Conservation (phyloP, 441 rosid species). For the Populus hybrid region DNA sequence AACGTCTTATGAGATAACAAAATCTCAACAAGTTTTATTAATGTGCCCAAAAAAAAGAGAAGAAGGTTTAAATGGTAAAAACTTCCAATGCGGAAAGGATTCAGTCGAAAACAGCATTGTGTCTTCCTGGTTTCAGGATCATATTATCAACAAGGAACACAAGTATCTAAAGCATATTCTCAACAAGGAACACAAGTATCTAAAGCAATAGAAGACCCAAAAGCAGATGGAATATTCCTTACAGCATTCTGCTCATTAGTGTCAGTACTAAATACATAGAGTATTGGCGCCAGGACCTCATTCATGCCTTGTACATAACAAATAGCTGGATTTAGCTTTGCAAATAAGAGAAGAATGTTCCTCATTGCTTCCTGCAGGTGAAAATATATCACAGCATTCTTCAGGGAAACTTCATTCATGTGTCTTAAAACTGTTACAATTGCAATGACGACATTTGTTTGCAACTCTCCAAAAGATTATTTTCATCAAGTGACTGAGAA, state of each 20-base stretch:
- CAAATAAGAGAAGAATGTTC: constrained; percentile 59
- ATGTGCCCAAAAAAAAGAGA: neutral
- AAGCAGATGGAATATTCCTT: constrained; percentile 23
- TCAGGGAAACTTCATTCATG: neutral
- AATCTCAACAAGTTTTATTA: neutral
- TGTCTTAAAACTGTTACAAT: neutral
- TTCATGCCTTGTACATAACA: constrained; percentile 82
- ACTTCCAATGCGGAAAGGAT: neutral
- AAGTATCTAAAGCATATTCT: neutral
- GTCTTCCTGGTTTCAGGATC: neutral
- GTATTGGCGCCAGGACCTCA: constrained; percentile 70
- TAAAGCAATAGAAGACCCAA: constrained; percentile 8
- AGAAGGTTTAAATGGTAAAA: neutral
- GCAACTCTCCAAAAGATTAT: neutral
- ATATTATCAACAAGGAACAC: neutral
- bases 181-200: neutral
- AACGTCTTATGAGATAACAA: neutral
- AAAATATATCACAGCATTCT: constrained; percentile 5
- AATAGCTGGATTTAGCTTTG: constrained; percentile 73
- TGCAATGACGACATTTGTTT: neutral
- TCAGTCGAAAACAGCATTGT: neutral
- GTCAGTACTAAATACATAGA: constrained; percentile 55
- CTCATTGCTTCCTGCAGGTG: constrained; percentile 59
- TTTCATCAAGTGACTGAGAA: neutral
- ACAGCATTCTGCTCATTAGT: constrained; percentile 53